Evolutionary conservation across 352 stramenopile species (phyloP), one percentile per base, ranked within the genome.

Genomic region (Phytophthora sansomeana): DNA sequence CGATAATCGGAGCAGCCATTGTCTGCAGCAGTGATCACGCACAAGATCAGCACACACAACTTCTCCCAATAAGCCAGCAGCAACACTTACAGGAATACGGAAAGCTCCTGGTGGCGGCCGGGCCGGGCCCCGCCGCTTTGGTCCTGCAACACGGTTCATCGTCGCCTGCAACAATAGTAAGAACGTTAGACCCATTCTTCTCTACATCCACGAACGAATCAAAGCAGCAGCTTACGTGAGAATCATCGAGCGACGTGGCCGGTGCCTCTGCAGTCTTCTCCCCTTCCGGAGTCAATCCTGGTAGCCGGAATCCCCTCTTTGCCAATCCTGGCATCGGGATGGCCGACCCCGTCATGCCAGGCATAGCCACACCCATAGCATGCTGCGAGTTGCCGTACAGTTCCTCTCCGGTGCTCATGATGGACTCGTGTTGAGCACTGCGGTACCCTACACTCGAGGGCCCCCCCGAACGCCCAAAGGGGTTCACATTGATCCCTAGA

Each of bases 401-500:
- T 26, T 78, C 84, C 49, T 96, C 88, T 11, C 88, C 88, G 6
- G 88, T 96, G 39, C 75, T 90, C 83, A 96, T 93, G 42, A 94
- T 94, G 35, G 83, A 90, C 49, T 75, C 71, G 4, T 62, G 44
- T 38, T 72, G 66, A 11, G 33, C 62, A 62, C 56, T 46, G 10
- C 76, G 63, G 54, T 85, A 82, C 1, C 80, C 80, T 6, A 78
- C 72, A 52, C 33, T 70, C 5, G 62, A 61, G n/a, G 70, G 47
- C 58, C 59, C 63, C 14, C 81, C 76, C 19, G 81, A 63, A 33
- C 85, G 78, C 41, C 68, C 72, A 52, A 96, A 96, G 5, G 85
- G 79, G 67, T 95, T 96, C 48, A 96, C 77, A 59, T 92, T 92
- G 61, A 96, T 91, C 4, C 81, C 88, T n/a, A 94, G 58, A 64